These are phyloP conservation scores for Termitomyces bulborhizus DNA, from an alignment of 768 basidiomycete species.

Conservation along the genomic window DNA sequence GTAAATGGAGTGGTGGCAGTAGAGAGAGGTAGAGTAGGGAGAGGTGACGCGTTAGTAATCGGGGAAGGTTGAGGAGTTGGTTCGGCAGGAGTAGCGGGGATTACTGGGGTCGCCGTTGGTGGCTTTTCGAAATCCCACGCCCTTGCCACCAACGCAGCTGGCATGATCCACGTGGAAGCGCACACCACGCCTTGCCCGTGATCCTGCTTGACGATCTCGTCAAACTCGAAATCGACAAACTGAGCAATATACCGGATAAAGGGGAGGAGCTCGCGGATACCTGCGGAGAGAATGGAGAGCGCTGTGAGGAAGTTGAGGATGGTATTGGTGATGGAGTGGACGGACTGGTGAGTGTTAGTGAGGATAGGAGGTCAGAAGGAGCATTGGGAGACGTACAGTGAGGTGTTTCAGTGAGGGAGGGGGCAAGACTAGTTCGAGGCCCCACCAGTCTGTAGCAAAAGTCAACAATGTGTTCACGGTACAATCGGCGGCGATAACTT, in stretches of 20 bases:
- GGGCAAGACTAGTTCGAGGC: slow-evolving; percentile 73
- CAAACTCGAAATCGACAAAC: slow-evolving; percentile 74
- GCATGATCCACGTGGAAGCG: slow-evolving; percentile 88
- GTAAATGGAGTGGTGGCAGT: no score
- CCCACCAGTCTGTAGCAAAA: slow-evolving; percentile 76
- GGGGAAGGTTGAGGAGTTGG: neutral
- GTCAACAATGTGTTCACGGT: neutral
- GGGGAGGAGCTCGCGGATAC: slow-evolving; percentile 77
- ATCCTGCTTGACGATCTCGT: slow-evolving; percentile 54
- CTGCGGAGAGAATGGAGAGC: slow-evolving; percentile 60
- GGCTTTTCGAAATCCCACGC: slow-evolving; percentile 62
- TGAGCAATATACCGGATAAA: slow-evolving; percentile 80
- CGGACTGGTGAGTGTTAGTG: slow-evolving; percentile 34
- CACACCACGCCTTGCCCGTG: slow-evolving; percentile 77
- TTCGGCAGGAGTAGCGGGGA: no score
- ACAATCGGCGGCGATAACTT: slow-evolving; percentile 19
- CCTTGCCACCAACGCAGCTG: slow-evolving; percentile 69
- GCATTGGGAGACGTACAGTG: slow-evolving; percentile 30
- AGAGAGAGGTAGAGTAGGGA: neutral
- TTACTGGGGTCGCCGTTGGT: no score
- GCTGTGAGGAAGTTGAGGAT: slow-evolving; percentile 75
- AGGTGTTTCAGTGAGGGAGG: slow-evolving; percentile 61
- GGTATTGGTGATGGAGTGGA: slow-evolving; percentile 51
- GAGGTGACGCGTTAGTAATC: neutral
- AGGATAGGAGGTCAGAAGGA: neutral